These are phyloP conservation scores for Jaapia argillacea DNA, from an alignment of 768 basidiomycete genomes.

Conservation along the genomic window DNA sequence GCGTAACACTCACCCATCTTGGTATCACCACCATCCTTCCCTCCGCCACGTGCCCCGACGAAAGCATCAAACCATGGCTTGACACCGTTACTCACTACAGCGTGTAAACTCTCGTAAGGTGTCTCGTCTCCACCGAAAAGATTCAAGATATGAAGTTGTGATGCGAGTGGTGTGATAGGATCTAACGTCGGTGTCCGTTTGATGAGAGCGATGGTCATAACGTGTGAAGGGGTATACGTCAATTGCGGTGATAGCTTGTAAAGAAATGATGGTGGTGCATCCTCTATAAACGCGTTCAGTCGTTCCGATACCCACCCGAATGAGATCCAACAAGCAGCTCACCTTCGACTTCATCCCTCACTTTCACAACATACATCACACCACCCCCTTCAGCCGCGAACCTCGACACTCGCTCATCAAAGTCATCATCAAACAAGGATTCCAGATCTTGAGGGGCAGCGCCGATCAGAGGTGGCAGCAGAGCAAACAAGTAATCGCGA, in stretches of 20 bases:
- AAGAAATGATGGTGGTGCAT: slow-evolving; percentile 46
- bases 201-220: slow-evolving; percentile 88
- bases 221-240: slow-evolving; percentile 68
- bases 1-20: slow-evolving; percentile 55
- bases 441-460: slow-evolving; percentile 55
- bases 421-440: slow-evolving; percentile 58
- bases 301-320: neutral
- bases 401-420: slow-evolving; percentile 63
- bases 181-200: slow-evolving; percentile 84
- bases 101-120: slow-evolving; percentile 93
- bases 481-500: slow-evolving; percentile 54
- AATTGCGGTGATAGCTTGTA: slow-evolving; percentile 68
- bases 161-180: slow-evolving; percentile 64
- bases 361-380: slow-evolving; percentile 77
- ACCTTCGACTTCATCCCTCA: slow-evolving; percentile 70
- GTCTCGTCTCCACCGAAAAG: slow-evolving; percentile 83
- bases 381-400: slow-evolving; percentile 72
- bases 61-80: slow-evolving; percentile 99
- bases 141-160: slow-evolving; percentile 87
- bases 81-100: slow-evolving; percentile 89
- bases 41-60: slow-evolving; percentile 70
- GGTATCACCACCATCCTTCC: slow-evolving; percentile 68
- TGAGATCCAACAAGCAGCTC: slow-evolving; percentile 10
- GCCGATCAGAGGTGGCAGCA: slow-evolving; percentile 80
- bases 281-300: slow-evolving; percentile 36